A percentile compares a stretch with the other conserved stretches of the same genome.
Evolutionary conservation across 495 filamentous ascomycete species (phyloP).

Genomic region (Aspergillus hancockii): DNA sequence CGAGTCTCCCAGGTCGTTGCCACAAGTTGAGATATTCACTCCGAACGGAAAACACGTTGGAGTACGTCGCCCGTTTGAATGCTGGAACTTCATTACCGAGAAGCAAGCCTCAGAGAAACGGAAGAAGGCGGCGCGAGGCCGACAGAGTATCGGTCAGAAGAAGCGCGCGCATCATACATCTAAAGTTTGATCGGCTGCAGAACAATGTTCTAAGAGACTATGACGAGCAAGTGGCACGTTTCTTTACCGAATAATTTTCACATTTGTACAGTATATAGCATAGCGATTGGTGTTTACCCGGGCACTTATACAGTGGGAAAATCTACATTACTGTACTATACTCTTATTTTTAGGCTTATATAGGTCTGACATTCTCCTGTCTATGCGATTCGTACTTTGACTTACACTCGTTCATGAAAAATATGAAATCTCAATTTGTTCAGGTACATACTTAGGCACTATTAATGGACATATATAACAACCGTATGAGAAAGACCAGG

Average conservation of each 20-base stretch:
- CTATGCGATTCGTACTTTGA: not conserved
- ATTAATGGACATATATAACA: too few species aligned
- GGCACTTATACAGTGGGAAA: slow-evolving; percentile 5
- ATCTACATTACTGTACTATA: slow-evolving; percentile 3
- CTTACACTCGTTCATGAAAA: too few species aligned
- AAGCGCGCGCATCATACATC: slow-evolving; percentile 19
- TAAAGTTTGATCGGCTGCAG: not conserved
- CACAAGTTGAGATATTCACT: slow-evolving; percentile 79
- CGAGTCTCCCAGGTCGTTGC: slow-evolving; percentile 42
- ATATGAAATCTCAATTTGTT: too few species aligned
- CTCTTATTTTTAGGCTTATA: not conserved
- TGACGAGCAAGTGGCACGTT: not conserved
- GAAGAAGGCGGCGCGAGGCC: slow-evolving; percentile 23
- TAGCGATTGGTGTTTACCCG: slow-evolving; percentile 35
- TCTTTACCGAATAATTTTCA: slow-evolving; percentile 17
- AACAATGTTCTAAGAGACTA: not conserved
- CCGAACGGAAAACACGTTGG: slow-evolving; percentile 80
- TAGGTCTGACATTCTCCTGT: not conserved
- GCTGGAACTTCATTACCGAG: slow-evolving; percentile 53
- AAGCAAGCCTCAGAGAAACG: slow-evolving; percentile 38
- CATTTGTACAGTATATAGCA: slow-evolving; percentile 26
- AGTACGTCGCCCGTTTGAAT: slow-evolving; percentile 69
- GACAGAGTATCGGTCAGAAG: slow-evolving; percentile 28
- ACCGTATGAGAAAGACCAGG: not conserved
- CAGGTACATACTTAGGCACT: not conserved